Evolutionary conservation across 768 basidiomycete genomes (phyloP).

Genomic region (Flagelloscypha sp.): DNA sequence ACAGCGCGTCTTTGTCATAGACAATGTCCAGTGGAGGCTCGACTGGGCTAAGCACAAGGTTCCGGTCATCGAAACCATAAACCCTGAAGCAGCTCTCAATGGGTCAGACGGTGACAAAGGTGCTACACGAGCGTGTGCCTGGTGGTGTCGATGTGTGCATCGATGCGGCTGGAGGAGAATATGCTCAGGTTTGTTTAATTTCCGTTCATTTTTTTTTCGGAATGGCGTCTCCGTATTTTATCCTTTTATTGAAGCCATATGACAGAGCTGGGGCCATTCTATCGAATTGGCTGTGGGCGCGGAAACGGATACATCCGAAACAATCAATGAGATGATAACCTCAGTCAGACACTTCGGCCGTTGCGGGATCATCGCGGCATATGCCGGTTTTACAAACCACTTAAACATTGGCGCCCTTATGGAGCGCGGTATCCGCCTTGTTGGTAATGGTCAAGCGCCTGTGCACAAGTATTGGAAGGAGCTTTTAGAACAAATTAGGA

Average conservation of each 20-base stretch:
- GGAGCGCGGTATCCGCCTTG: constrained; percentile 67
- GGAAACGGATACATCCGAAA: constrained; percentile 69
- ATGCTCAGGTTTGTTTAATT: constrained; percentile 12
- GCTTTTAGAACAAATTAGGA: constrained; percentile 29
- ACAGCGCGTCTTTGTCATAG: constrained; percentile 62
- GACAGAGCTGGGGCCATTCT: constrained; percentile 55
- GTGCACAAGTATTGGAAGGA: constrained; percentile 71
- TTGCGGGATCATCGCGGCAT: constrained; percentile 60
- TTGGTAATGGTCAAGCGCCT: constrained; percentile 71
- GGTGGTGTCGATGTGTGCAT: constrained; percentile 58
- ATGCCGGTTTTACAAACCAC: constrained; percentile 58
- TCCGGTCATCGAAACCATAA: constrained; percentile 42
- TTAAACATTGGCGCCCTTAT: constrained; percentile 68
- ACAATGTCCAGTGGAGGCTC: constrained; percentile 46
- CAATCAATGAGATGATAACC: constrained; percentile 39
- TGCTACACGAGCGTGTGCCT: constrained; percentile 51
- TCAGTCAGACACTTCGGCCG: constrained; percentile 48
- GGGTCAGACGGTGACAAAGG: constrained; percentile 35
- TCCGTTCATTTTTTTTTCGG: background rate
- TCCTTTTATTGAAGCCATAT: too few relatives aligned
- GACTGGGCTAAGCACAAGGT: constrained; percentile 35
- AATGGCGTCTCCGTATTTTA: too few relatives aligned
- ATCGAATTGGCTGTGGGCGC: constrained; percentile 63
- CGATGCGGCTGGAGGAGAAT: constrained; percentile 32
- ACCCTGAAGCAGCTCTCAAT: constrained; percentile 45